Evolutionary conservation across 2,329 filamentous ascomycete species (phyloP), one percentile per base, ranked within the genome.

Genomic region (Clarireedia homoeocarpa): DNA sequence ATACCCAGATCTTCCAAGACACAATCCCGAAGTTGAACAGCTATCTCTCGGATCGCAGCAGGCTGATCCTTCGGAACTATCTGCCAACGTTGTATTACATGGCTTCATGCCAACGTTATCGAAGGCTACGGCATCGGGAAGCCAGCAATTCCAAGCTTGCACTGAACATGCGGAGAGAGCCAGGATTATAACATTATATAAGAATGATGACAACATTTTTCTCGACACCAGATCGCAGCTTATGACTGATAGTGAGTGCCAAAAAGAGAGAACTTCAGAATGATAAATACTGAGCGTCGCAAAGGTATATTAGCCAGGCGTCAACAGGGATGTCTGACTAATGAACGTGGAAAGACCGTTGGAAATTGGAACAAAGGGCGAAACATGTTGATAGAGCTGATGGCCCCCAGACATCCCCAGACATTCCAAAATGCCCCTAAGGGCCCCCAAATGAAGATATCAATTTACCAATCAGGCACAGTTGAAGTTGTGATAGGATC

Each of bases 41-140:
- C 15, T 20, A 50, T 23, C 48, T 59, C 6, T 27, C 26, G 44
- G 46, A 44, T 40, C 24, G 34, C 55, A 53, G n/a, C 26, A 45
- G 34, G 40, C 26, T 14, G 36, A 40, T 20, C n/a, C 24, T 48
- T 40, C 36, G 2, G 36, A 42, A 36, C 14, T 44, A 48, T 54
- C 24, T 7, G 36, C 6, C 10, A 49, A 24, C 7, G n/a, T 44
- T 6, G 23, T 30, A 30, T 53, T 45, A 38, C 51, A 53, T 20
- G 12, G n/a, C 15, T 20, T 14, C 45, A 24, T 49, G 7, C 9
- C 17, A 23, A 48, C 6, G 30, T 39, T 10, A 42, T 36, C 6
- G 30, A 26, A 42, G 4, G 2, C 20, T 10, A n/a, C 6, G 5
- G 12, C 24, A 54, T 48, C 7, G 6, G 9, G 34, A 34, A 48